phyloP scores from a whole-genome alignment of 2,329 filamentous ascomycete species.

The Fusarium sp. region DNA sequence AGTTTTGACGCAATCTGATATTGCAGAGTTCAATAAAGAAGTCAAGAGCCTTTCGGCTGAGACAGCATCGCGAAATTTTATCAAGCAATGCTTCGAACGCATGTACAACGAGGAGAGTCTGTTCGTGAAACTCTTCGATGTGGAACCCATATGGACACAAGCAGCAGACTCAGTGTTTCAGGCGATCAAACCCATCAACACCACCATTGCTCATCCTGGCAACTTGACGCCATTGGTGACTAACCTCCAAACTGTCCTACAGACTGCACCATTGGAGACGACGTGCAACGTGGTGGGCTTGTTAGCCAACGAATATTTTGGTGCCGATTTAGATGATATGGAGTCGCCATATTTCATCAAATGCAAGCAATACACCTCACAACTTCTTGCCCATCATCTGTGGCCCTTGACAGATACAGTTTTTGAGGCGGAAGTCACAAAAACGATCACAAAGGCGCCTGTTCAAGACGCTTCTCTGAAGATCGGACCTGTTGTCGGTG shows the following conservation, averaged over 20 bases:
- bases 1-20: slow-evolving; percentile 62
- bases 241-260: slow-evolving; percentile 60
- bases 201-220: slow-evolving; percentile 62
- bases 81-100: slow-evolving; percentile 69
- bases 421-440: slow-evolving; percentile 66
- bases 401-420: slow-evolving; percentile 65
- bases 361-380: slow-evolving; percentile 65
- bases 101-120: slow-evolving; percentile 64
- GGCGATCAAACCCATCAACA: slow-evolving; percentile 59
- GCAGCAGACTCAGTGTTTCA: slow-evolving; percentile 61
- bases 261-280: slow-evolving; percentile 57
- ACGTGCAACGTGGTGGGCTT: slow-evolving; percentile 67
- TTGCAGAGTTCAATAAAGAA: slow-evolving; percentile 64
- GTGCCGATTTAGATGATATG: slow-evolving; percentile 66
- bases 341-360: slow-evolving; percentile 63
- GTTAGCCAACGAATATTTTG: slow-evolving; percentile 67
- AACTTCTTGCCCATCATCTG: slow-evolving; percentile 65
- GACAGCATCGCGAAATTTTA: slow-evolving; percentile 65
- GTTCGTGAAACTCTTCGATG: slow-evolving; percentile 64
- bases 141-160: slow-evolving; percentile 64
- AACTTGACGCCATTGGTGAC: slow-evolving; percentile 64
- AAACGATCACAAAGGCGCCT: slow-evolving; percentile 61
- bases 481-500: slow-evolving; percentile 60
- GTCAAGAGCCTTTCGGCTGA: slow-evolving; percentile 60
- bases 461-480: slow-evolving; percentile 60